Percentiles rank a stretch among this genome's conserved stretches.
Conservation (phyloP, 805 yeast genomes). For the Nematodospora valgi region DNA sequence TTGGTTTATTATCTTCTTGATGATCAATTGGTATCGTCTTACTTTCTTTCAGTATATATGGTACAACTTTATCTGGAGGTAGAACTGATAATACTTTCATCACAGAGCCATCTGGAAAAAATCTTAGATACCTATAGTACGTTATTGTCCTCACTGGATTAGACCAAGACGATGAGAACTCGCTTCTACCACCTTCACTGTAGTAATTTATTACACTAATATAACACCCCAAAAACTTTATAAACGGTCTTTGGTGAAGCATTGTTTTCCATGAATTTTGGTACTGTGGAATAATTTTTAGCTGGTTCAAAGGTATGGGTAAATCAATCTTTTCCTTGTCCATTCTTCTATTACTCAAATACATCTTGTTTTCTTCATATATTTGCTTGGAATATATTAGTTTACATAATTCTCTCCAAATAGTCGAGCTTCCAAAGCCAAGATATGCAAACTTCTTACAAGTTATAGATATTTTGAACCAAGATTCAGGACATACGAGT, state of each 20-base stretch:
- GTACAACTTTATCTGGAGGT: conserved; percentile 70
- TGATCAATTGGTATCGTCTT: conserved; percentile 2
- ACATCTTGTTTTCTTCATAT: conserved; percentile 44
- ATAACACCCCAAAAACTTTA: conserved; percentile 80
- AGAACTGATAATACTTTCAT: conserved; percentile 64
- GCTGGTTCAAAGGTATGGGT: conserved; percentile 34
- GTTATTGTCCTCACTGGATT: conserved; percentile 82
- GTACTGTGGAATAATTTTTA: conserved; percentile 27
- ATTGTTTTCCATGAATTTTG: conserved; percentile 42
- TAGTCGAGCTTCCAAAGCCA: conserved; percentile 49
- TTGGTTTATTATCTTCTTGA: conserved; percentile 7
- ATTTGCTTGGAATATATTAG: conserved; percentile 52
- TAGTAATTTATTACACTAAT: conserved; percentile 82
- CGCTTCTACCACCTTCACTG: conserved; percentile 75
- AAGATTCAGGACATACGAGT: conserved; percentile 51
- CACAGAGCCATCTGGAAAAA: conserved; percentile 75
- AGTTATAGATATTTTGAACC: conserved; percentile 59
- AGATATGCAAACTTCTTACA: conserved; percentile 56
- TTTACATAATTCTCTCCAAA: conserved; percentile 51
- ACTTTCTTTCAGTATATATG: conserved; percentile 38
- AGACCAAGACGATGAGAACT: conserved; percentile 61
- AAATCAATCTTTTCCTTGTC: conserved; percentile 26
- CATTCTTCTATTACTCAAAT: conserved; percentile 23
- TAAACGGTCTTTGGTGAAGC: conserved; percentile 65
- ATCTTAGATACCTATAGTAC: conserved; percentile 81